Base-by-base conservation (phyloP, 345 rosid species). In the Lumnitzera littorea region DNA sequence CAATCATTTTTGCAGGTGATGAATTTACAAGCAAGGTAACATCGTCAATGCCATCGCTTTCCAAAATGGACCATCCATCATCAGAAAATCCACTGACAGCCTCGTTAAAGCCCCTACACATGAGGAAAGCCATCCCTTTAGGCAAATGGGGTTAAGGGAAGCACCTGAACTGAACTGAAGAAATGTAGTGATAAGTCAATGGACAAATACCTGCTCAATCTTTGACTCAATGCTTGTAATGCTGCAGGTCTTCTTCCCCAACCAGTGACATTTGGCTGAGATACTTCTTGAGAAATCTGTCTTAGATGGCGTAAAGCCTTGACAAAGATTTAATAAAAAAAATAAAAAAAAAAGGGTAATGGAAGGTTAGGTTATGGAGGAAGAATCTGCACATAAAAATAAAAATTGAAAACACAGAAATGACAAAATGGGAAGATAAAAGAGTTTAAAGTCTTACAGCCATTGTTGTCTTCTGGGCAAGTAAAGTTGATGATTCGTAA, bases 231-330 rank as follows among this genome's bases (percentile, higher is more conserved):
- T 58, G 90, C 88, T 57, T 96, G 82, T 56, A 94, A 75, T 46
- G 91, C 96, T 11, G 97, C 99, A 48, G 99, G 99, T 67, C 97
- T 80, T 74, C 97, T 84, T 51, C 95, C 97, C 88, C 96, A 86
- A 48, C 90, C 89, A 0, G 80, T 65, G 57, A 84, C 97, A 62
- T 72, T 94, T 52, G 97, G 85, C 72, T 88, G 99, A 50, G 97
- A 84, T 69, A 86, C 79, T 77, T 94, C 99, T 73, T 85, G 97
- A 63, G 97, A 86, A 52, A 94, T 84, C 72, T 94, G 96, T 74
- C 95, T 83, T 56, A 94, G 74, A 53, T 94, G 89, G 58, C 97
- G 99, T 48, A 94, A 73, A 68, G 96, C 99, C 98, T 92, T 67
- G 20, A 20, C 20, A 20, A 20, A 20, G 20, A 20, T 20, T 20